Evolutionary conservation across 2,329 filamentous ascomycete genomes (phyloP).

Genomic region (Penicillium janthinellum): DNA sequence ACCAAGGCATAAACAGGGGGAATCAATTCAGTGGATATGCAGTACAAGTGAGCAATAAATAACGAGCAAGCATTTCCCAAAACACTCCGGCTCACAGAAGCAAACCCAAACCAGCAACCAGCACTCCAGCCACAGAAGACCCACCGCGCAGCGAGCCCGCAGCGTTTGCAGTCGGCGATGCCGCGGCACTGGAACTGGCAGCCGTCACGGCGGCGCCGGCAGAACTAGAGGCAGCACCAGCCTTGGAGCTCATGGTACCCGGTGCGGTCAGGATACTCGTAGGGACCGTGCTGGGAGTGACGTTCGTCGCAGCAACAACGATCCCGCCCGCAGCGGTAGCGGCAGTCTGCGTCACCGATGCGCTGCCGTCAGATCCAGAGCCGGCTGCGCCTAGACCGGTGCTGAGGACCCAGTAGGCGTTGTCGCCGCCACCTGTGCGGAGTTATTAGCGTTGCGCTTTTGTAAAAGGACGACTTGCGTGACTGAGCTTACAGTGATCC

Average conservation of each 20-base stretch:
- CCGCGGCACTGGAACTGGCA: constrained; percentile 10
- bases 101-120: constrained; percentile 23
- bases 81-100: constrained; percentile 14
- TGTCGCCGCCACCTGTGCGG: neutral
- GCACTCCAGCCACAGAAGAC: constrained; percentile 20
- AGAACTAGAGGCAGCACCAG: constrained; percentile 8
- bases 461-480: no score
- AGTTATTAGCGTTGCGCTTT: neutral
- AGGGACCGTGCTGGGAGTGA: constrained; percentile 11
- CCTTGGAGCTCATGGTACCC: constrained; percentile 12
- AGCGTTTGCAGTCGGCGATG: constrained; percentile 20
- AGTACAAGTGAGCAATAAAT: neutral
- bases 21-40: neutral
- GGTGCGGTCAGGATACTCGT: constrained; percentile 27
- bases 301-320: constrained; percentile 23
- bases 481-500: constrained; percentile 22
- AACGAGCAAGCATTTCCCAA: neutral
- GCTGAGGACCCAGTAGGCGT: constrained; percentile 23
- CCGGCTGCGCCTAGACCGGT: constrained; percentile 3
- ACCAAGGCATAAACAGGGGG: neutral
- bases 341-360: constrained; percentile 8
- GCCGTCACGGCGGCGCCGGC: constrained; percentile 6
- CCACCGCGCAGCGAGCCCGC: constrained; percentile 21
- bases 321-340: constrained; percentile 25
- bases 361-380: constrained; percentile 5